Percentiles rank a stretch among this genome's conserved stretches.
phyloP scores from a whole-genome alignment of 176 grass and related monocot species.

The Typha latifolia region DNA sequence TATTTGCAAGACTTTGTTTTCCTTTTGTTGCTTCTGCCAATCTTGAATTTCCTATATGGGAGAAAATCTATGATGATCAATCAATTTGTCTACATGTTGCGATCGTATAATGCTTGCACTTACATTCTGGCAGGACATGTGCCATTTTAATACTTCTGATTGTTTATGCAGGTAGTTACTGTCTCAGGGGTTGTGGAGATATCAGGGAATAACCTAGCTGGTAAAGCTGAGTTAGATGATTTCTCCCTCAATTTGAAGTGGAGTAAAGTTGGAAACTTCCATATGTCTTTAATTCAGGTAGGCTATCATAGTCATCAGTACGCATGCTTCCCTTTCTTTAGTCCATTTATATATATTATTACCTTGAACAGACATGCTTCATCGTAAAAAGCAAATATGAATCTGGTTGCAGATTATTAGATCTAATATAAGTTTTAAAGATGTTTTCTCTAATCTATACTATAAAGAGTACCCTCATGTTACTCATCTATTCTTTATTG shows the following conservation, averaged over 20 bases:
- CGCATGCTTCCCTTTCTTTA: neutral
- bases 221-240: constrained; percentile 51
- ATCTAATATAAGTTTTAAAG: neutral
- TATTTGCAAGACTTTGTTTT: neutral
- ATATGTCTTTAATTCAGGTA: constrained; percentile 92
- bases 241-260: constrained; percentile 80
- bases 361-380: neutral
- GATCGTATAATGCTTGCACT: neutral
- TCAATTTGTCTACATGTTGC: neutral
- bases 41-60: neutral
- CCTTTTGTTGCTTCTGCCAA: neutral
- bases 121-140: too few species aligned
- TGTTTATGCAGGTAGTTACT: constrained; percentile 45
- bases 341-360: neutral
- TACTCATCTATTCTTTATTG: neutral
- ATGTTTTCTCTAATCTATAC: neutral
- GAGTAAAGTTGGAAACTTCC: constrained; percentile 73
- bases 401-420: neutral
- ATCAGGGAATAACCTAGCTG: constrained; percentile 66
- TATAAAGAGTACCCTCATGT: neutral
- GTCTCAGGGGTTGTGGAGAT: constrained; percentile 50
- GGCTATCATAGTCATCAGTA: neutral
- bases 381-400: neutral
- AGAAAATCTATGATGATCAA: neutral
- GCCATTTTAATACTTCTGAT: constrained; percentile 6